Conservation (phyloP, 495 filamentous ascomycete genomes). For the Aspergillus indologenus region DNA sequence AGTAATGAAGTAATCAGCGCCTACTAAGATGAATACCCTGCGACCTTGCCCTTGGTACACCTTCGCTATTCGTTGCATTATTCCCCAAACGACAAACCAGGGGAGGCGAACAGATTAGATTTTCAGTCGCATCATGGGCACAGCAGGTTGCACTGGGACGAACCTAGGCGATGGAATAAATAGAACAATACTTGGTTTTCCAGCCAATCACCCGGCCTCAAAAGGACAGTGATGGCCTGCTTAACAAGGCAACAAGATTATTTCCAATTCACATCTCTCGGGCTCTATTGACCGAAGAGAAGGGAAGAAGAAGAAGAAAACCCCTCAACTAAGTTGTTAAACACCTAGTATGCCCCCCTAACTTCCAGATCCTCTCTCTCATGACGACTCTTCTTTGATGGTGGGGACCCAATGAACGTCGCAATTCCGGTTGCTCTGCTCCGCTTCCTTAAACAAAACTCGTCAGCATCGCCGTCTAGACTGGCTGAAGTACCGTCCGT, state of each 20-base stretch:
- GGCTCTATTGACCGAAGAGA: background rate
- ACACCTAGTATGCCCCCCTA: too few species aligned
- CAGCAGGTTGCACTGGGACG: background rate
- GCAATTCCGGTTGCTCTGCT: background rate
- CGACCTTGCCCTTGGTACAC: background rate
- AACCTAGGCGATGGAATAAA: background rate
- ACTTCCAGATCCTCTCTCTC: background rate
- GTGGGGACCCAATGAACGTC: background rate
- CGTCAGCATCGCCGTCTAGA: conserved; percentile 5
- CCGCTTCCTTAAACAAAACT: background rate
- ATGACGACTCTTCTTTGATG: background rate
- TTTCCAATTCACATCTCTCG: background rate
- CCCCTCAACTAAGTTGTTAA: too few species aligned
- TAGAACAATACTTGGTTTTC: background rate
- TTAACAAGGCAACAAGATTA: background rate
- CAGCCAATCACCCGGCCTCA: background rate
- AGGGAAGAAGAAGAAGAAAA: too few species aligned
- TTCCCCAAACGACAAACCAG: background rate
- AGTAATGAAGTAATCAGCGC: background rate
- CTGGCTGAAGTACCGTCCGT: background rate
- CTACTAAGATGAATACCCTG: background rate
- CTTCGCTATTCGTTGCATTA: background rate
- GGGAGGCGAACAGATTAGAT: background rate
- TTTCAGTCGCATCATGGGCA: background rate
- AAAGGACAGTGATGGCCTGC: background rate